These are phyloP conservation scores for Claviceps sp. DNA, from an alignment of 2,329 filamentous ascomycete genomes.

Conservation along the genomic window DNA sequence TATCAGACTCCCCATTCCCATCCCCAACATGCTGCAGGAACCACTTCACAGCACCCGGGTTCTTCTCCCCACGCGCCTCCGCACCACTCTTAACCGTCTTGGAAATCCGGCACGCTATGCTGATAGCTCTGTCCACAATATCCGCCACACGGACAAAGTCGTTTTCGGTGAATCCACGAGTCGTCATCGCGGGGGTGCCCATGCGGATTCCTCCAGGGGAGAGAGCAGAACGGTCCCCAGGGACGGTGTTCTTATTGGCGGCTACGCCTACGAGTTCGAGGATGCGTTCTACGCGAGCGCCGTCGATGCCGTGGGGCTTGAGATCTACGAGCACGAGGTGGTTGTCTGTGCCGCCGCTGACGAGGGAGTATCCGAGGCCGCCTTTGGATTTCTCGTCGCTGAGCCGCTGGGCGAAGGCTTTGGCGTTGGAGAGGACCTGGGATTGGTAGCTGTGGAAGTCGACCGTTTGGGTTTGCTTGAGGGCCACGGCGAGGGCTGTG, in stretches of 20 bases:
- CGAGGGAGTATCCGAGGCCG: slow-evolving; percentile 73
- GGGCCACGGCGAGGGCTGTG: slow-evolving; percentile 81
- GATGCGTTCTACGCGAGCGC: slow-evolving; percentile 77
- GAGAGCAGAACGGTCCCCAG: slow-evolving; percentile 85
- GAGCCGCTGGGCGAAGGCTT: slow-evolving; percentile 62
- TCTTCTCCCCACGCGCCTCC: slow-evolving; percentile 53
- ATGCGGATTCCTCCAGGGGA: slow-evolving; percentile 88
- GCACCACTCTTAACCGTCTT: slow-evolving; percentile 58
- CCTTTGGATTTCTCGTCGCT: slow-evolving; percentile 59
- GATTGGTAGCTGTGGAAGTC: slow-evolving; percentile 92
- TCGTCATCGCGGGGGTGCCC: slow-evolving; percentile 96
- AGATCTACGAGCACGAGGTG: slow-evolving; percentile 90
- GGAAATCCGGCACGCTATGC: slow-evolving; percentile 64
- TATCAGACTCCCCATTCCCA: slow-evolving; percentile 55
- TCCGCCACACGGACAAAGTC: slow-evolving; percentile 82
- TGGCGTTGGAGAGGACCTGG: slow-evolving; percentile 80
- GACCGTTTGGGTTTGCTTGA: slow-evolving; percentile 80
- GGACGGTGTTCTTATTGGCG: slow-evolving; percentile 98
- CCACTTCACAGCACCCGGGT: slow-evolving; percentile 47
- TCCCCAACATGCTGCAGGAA: slow-evolving; percentile 57
- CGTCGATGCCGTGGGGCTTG: slow-evolving; percentile 78
- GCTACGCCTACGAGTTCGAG: slow-evolving; percentile 89
- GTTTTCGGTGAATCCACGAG: slow-evolving; percentile 74
- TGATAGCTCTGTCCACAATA: slow-evolving; percentile 72
- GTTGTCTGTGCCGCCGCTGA: slow-evolving; percentile 92